A percentile compares a stretch with the other conserved stretches of the same genome.
Evolutionary conservation across 306 rosid species (phyloP).

Genomic region (Cucumis sativus): DNA sequence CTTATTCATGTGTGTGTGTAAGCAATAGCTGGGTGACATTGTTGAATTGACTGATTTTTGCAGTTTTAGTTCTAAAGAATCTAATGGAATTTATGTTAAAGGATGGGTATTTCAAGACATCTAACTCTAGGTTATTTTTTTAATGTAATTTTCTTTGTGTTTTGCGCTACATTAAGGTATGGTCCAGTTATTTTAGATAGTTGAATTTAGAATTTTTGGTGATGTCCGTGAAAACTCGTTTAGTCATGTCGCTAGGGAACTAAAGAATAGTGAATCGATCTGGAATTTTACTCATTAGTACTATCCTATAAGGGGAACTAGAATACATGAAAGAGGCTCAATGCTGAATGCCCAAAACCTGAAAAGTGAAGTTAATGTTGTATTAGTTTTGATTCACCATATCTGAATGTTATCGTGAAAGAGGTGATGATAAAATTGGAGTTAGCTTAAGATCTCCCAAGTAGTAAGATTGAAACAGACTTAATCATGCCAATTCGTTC

Average conservation of each 20-base stretch:
- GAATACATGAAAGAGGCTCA: not conserved
- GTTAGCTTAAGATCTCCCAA: not conserved
- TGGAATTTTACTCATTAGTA: not conserved
- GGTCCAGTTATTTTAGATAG: not conserved
- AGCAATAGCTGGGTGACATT: not conserved
- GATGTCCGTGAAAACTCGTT: not conserved
- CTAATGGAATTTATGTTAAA: not conserved
- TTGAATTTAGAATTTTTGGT: not conserved
- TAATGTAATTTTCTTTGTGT: not conserved
- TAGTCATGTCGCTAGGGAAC: not conserved
- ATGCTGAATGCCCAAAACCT: not conserved
- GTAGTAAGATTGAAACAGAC: not conserved
- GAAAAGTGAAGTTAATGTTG: not conserved
- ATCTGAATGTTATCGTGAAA: not conserved
- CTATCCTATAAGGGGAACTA: not conserved
- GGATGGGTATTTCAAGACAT: not conserved
- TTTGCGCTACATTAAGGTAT: not conserved
- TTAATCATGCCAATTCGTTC: not conserved
- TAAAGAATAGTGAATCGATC: not conserved
- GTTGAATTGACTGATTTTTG: not conserved
- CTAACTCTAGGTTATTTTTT: not conserved
- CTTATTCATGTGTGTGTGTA: not conserved
- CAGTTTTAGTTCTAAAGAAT: not conserved
- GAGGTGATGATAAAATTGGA: not conserved
- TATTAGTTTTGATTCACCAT: not conserved